Evolutionary conservation across 306 rosid genomes (phyloP), one percentile per base, ranked within the genome.

Genomic region (Rosa rugosa): DNA sequence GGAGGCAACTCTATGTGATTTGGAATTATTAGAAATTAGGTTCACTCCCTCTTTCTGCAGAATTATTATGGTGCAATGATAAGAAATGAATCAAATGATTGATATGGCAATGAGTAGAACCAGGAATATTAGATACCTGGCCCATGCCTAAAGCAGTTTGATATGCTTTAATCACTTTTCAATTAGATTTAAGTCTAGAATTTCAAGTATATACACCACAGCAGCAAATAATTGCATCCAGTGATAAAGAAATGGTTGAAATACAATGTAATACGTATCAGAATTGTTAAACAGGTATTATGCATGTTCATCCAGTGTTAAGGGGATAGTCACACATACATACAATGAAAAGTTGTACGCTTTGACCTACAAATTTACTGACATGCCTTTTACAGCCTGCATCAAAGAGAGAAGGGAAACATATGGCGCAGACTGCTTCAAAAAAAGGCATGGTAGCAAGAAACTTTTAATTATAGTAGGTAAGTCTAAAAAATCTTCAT

Each of bases 401-500:
- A 86, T 90, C 47, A 89, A 84, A 81, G 80, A 89, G 78, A 86
- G 94, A 54, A 83, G 5, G 76, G 90, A 88, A 80, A 94, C 86
- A 63, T 89, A 85, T 75, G 98, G 97, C 38, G 78, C 46, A 57
- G 91, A 88, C 49, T 95, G 98, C 93, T 59, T 81, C 59, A 74
- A 70, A 70, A 86, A 80, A 86, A 62, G 67, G 67, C 90, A 80
- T 23, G 84, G 84, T 60, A 90, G 86, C 72, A 89, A 88, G 80
- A 88, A 86, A 80, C 79, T 90, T 72, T 78, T 90, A 34, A 82
- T 93, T 57, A 73, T 95, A 42, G 91, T 87, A 2, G 99, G 98
- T 93, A 79, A 70, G 92, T 67, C 56, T 46, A 40, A 71, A 11
- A 73, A 49, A 36, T 84, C 53, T 75, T 72, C 38, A 38, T 47